Evolutionary conservation across 2,329 filamentous ascomycete species (phyloP).

Genomic region (Colletotrichum destructivum): DNA sequence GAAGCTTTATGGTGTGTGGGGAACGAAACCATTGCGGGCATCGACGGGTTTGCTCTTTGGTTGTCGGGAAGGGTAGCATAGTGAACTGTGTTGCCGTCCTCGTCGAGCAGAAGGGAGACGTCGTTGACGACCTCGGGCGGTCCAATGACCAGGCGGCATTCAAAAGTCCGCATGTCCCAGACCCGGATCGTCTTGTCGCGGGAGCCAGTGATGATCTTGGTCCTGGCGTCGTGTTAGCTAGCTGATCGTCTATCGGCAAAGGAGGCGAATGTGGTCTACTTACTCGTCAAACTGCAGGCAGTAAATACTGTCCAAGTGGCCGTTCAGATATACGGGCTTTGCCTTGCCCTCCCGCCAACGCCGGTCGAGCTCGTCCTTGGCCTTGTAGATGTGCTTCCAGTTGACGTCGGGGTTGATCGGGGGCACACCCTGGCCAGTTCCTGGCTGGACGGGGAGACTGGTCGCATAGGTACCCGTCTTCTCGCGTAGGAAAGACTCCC

Average conservation of each 20-base stretch:
- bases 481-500: conserved; percentile 74
- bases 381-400: conserved; percentile 89
- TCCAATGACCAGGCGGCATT: conserved; percentile 89
- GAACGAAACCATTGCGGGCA: conserved; percentile 71
- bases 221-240: conserved; percentile 65
- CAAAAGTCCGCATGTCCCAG: conserved; percentile 93
- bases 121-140: conserved; percentile 76
- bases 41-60: conserved; percentile 61
- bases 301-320: conserved; percentile 96
- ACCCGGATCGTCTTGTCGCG: conserved; percentile 95
- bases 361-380: conserved; percentile 80
- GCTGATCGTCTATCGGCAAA: background rate
- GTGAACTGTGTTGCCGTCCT: conserved; percentile 66
- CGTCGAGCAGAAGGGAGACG: conserved; percentile 65
- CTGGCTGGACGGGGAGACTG: conserved; percentile 65
- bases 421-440: conserved; percentile 72
- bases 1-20: conserved; percentile 86
- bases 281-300: conserved; percentile 98
- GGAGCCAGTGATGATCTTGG: conserved; percentile 97
- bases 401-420: conserved; percentile 74
- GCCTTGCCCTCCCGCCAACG: conserved; percentile 87
- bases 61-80: conserved; percentile 70
- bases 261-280: conserved; percentile 50
- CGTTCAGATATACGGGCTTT: conserved; percentile 89
- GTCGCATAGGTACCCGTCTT: conserved; percentile 74